Base-by-base conservation (phyloP, 306 rosid genomes). In the Malus sieversii region DNA sequence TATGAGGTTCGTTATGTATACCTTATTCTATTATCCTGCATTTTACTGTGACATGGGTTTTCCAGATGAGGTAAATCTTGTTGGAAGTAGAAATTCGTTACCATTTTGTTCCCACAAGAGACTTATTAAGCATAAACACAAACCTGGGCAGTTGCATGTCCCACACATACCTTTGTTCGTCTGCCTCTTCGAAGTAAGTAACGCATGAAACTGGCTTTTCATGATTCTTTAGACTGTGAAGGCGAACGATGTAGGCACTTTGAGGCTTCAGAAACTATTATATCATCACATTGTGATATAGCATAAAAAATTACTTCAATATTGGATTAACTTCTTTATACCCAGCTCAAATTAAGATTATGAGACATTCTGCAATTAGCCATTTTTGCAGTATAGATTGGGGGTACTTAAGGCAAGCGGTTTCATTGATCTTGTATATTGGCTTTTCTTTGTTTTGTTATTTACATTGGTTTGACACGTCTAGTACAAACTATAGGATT, bases 1-100 rank as follows among this genome's bases (percentile, higher is more conserved):
- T 93, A 93, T 68, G 96, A 93, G 98, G 97, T 93, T 70, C 45
- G 75, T 48, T 82, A 53, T 53, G 25, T 25, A 51, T 65, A 15
- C 66, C 19, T 33, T 48, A 48, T 61, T 32, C 42, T 29, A 27
- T 35, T 60, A 44, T 25, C 15, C 77, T 60, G 42, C 55, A 52
- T 59, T 57, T 23, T 53, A 45, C n/a, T n/a, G 3, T 60, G n/a
- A 27, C 78, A 66, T 42, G n/a, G 68, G 42, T 14, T 33, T 57
- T 40, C 22, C 52, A 8, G 73, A 44, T 22, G 63, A 69, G 16
- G 32, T 61, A 69, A 45, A 68, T 68, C 22, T 70, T 19, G 40
- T 29, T 73, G 32, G 40, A 70, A 66, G 61, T 75, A 22, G 53
- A 66, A 27, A 25, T 19, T 59, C 6, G 0, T 64, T 64, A 14